These are phyloP conservation scores for Apiospora koreana DNA, from an alignment of 2,329 filamentous ascomycete species.

Conservation along the genomic window DNA sequence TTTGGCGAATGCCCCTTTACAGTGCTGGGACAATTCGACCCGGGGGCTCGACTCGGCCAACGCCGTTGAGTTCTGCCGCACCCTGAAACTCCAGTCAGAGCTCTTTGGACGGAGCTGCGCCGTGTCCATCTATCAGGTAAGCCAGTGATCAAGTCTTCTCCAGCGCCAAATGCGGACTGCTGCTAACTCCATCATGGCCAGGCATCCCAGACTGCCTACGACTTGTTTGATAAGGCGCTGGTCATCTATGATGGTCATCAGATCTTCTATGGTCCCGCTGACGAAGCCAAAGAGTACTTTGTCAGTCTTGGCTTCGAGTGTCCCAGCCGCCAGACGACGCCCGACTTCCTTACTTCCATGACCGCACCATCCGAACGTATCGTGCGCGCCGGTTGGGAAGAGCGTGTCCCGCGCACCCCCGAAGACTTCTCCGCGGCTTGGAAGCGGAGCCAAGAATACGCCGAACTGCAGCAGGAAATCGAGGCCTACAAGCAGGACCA, in stretches of 20 bases:
- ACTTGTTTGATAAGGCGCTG: constrained; percentile 73
- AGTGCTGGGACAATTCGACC: constrained; percentile 46
- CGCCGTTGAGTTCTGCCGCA: constrained; percentile 71
- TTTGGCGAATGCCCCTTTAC: constrained; percentile 59
- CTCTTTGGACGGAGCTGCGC: constrained; percentile 62
- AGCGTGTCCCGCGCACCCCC: constrained; percentile 64
- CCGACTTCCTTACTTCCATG: constrained; percentile 69
- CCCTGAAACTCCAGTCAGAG: constrained; percentile 65
- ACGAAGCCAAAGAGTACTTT: constrained; percentile 64
- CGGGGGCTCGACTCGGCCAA: constrained; percentile 73
- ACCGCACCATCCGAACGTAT: constrained; percentile 64
- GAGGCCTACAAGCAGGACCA: constrained; percentile 48
- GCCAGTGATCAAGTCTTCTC: too few species aligned
- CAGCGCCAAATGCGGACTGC: neutral
- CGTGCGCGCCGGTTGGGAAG: constrained; percentile 58
- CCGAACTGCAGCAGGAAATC: constrained; percentile 47
- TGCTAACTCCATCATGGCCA: constrained; percentile 38
- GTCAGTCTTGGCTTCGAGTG: constrained; percentile 69
- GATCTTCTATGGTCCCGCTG: constrained; percentile 72
- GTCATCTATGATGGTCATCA: constrained; percentile 77
- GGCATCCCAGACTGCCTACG: constrained; percentile 68
- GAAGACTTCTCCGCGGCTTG: constrained; percentile 65
- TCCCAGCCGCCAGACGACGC: constrained; percentile 65
- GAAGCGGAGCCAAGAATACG: constrained; percentile 46
- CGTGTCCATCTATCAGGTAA: constrained; percentile 62